Base-by-base conservation (phyloP, 352 stramenopile species). In the Phytophthora hybrid region DNA sequence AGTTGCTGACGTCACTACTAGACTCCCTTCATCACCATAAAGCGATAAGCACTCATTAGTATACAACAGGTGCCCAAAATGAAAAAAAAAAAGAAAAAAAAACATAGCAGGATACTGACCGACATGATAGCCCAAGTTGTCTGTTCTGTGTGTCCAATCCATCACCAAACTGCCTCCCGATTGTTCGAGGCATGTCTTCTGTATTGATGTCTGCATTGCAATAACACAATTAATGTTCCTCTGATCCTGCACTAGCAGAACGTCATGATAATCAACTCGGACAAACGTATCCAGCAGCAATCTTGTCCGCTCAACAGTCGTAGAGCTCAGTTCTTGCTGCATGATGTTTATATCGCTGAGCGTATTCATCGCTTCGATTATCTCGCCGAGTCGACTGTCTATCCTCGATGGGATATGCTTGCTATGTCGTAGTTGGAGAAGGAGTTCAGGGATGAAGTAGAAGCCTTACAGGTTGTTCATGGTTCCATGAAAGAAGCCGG, bases 1-100 rank as follows among this genome's bases (percentile, higher is more conserved):
- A 26, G 61, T 80, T 7, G 73, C 52, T 1, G 68, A 60, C 2
- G 68, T 80, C 0, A 71, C 63, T 1, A 77, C 21, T 19, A 77
- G 26, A 31, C 60, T 77, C 5, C 64, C 59, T 74, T 23, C 8
- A 41, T 44, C n/a, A 31, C 49, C 53, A 62, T 6, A 44, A 71
- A 47, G 29, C 47, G 16, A 66, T 31, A 44, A 71, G 9, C 46
- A 19, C 14, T 26, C 21, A 52, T 32, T 31, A 55, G 47, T 55
- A 64, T 23, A 16, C 44, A 16, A 49, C 4, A 31, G 29, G 41
- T 49, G 41, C 3, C 16, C 13, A 41, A 14, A 63, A 51, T 19
- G 41, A n/a, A n/a, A n/a, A n/a, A n/a, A n/a, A n/a, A 49, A 49
- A n/a, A 49, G 9, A 14, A 5, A 19, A n/a, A 49, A 6, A 49